A percentile compares a stretch with the other conserved stretches of the same genome.
Evolutionary conservation across 1,284 basidiomycete species (phyloP).

Genomic region (Pisolithus thermaeus): DNA sequence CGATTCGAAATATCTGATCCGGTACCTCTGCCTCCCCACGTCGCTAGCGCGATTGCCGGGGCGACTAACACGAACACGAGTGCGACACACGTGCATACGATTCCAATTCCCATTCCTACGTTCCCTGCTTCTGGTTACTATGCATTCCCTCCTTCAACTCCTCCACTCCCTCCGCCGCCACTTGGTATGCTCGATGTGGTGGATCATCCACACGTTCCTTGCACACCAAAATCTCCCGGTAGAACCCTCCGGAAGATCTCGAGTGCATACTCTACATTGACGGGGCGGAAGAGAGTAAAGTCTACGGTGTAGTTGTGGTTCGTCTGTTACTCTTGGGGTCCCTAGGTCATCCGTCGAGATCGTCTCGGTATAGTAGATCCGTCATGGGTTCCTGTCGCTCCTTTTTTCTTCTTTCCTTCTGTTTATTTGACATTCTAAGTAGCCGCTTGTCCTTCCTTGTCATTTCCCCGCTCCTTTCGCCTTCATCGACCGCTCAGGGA

Average conservation of each 20-base stretch:
- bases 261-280: conserved; percentile 17
- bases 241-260: conserved; percentile 20
- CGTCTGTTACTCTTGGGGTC: not conserved
- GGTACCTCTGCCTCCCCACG: not conserved
- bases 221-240: conserved; percentile 10
- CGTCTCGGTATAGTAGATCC: too few relatives aligned
- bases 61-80: not conserved
- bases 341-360: too few relatives aligned
- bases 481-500: too few relatives aligned
- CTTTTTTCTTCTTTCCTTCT: too few relatives aligned
- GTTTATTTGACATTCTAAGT: too few relatives aligned
- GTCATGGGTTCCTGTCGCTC: too few relatives aligned
- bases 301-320: conserved; percentile 1
- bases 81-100: not conserved
- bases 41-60: not conserved
- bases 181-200: not conserved
- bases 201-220: not conserved
- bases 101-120: not conserved
- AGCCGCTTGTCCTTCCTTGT: too few relatives aligned
- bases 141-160: not conserved
- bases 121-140: not conserved
- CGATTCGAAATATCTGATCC: not conserved
- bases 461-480: too few relatives aligned
- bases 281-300: conserved; percentile 4
- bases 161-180: not conserved